phyloP scores from a whole-genome alignment of 306 rosid genomes.

The Casuarina glauca region DNA sequence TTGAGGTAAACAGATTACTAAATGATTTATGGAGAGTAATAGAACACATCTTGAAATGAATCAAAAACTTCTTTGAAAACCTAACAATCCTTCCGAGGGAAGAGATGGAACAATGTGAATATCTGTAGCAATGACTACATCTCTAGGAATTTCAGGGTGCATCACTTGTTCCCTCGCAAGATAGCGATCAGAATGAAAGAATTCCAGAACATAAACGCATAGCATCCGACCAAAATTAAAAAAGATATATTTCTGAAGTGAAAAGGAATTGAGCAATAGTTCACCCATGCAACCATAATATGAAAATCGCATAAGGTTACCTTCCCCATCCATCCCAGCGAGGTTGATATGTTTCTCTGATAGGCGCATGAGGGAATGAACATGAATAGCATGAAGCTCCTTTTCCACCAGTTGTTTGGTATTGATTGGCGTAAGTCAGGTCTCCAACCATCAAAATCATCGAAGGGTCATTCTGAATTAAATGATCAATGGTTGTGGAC shows the following conservation, averaged over 20 bases:
- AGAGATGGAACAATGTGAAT: too few species aligned
- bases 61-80: too few species aligned
- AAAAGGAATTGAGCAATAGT: neutral
- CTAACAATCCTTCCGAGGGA: too few species aligned
- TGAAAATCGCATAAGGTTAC: conserved; percentile 37
- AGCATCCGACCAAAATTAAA: too few species aligned
- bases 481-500: conserved; percentile 73
- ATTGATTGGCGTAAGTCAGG: conserved; percentile 78
- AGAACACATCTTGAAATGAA: neutral
- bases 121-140: neutral
- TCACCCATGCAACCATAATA: neutral
- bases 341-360: conserved; percentile 90
- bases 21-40: neutral
- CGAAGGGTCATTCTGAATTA: conserved; percentile 77
- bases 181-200: neutral
- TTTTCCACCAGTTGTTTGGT: conserved; percentile 86
- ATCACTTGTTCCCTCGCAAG: neutral
- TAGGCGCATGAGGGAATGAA: conserved; percentile 84
- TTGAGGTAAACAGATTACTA: neutral
- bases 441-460: conserved; percentile 83
- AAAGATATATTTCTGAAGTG: too few species aligned
- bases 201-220: neutral
- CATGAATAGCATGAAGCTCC: conserved; percentile 83
- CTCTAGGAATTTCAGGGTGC: neutral
- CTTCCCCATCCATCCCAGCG: conserved; percentile 99